phyloP scores from a whole-genome alignment of 2,329 filamentous ascomycete species.

The Calonectria henricotiae region DNA sequence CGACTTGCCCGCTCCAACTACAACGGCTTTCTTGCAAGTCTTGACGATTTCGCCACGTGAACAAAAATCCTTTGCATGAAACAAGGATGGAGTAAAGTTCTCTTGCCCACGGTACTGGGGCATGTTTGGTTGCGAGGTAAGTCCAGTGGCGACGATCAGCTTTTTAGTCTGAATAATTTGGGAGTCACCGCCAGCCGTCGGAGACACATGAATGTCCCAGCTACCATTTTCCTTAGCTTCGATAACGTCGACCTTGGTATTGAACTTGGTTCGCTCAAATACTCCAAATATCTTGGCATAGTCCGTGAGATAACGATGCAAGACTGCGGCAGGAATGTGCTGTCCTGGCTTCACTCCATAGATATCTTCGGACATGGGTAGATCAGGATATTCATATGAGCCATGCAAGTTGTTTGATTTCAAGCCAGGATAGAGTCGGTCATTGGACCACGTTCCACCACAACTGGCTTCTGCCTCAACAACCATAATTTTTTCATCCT shows the following conservation, averaged over 20 bases:
- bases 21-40: conserved; percentile 57
- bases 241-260: conserved; percentile 66
- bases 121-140: conserved; percentile 63
- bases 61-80: conserved; percentile 63
- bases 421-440: conserved; percentile 73
- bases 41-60: conserved; percentile 53
- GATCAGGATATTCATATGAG: conserved; percentile 75
- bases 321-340: conserved; percentile 57
- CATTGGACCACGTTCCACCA: conserved; percentile 74
- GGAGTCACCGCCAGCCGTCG: neutral
- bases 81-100: conserved; percentile 57
- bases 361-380: conserved; percentile 68
- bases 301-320: conserved; percentile 57
- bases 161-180: conserved; percentile 53
- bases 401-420: conserved; percentile 76
- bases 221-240: conserved; percentile 38
- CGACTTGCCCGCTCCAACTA: conserved; percentile 72
- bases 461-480: conserved; percentile 67
- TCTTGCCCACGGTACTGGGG: conserved; percentile 59
- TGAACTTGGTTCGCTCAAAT: conserved; percentile 63
- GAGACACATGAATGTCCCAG: conserved; percentile 37
- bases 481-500: conserved; percentile 63
- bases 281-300: conserved; percentile 65
- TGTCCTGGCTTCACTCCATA: conserved; percentile 58
- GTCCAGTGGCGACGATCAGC: conserved; percentile 66